Evolutionary conservation across 352 stramenopile genomes (phyloP), one percentile per base, ranked within the genome.

Genomic region (Pythium insidiosum): DNA sequence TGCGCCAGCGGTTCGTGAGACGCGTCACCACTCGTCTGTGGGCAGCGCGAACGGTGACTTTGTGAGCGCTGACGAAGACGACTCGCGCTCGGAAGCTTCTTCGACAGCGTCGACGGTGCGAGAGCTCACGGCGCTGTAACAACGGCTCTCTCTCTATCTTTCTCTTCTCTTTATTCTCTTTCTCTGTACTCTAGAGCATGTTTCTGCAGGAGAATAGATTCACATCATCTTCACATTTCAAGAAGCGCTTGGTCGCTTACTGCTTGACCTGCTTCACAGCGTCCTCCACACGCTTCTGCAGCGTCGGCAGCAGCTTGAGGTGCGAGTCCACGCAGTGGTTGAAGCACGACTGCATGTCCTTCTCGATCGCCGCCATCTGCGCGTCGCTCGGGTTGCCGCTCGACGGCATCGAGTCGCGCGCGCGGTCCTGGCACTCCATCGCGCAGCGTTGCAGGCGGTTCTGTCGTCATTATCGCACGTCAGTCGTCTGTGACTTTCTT

Each of bases 341-440:
- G 31, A 93, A 70, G 48, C 81, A 93, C 36, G 44, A 65, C 11
- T 90, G 66, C 78, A 93, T 93, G 45, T 72, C 66, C 48, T 83
- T 82, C 49, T 93, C 78, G 6, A 71, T 66, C 2, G 53, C 63
- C 2, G 62, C 64, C 36, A 91, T 79, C 57, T 89, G 72, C 39
- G 70, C 23, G 16, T 93, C 76, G 40, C 55, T 88, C n/a, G 77
- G 76, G 34, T 66, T 75, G 13, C 68, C 69, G 15, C 49, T 53
- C n/a, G 70, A 56, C 1, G 78, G 67, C 26, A 94, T 19, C n/a
- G 61, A 38, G 44, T 94, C 81, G 41, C 78, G 72, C 20, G 79
- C 79, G 43, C 72, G 77, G 58, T 94, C 81, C 63, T 94, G 78
- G 49, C 81, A 94, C 54, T 94, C 81, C 66, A 88, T 84, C n/a